Evolutionary conservation across 331 rosid species (phyloP).

Genomic region (Quercus tomentella): DNA sequence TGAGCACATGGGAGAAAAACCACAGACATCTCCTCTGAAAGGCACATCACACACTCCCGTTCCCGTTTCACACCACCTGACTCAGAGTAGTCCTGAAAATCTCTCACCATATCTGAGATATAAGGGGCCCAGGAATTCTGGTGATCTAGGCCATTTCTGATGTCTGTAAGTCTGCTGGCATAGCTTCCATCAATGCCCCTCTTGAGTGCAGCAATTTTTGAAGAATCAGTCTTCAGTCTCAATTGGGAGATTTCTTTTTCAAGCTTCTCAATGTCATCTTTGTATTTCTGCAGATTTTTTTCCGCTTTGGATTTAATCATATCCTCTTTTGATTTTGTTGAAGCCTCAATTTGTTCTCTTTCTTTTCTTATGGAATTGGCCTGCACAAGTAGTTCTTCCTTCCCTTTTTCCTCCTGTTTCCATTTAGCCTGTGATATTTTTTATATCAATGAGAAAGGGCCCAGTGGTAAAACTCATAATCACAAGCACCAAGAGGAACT

Average conservation of each 20-base stretch:
- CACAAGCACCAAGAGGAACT: constrained; percentile 25
- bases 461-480: constrained; percentile 32
- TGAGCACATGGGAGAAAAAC: constrained; percentile 94
- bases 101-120: constrained; percentile 40
- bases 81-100: constrained; percentile 35
- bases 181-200: constrained; percentile 80
- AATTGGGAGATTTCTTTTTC: constrained; percentile 74
- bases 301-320: constrained; percentile 61
- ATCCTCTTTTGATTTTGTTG: constrained; percentile 64
- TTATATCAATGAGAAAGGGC: constrained; percentile 51
- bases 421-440: constrained; percentile 76
- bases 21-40: constrained; percentile 91
- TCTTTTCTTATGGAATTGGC: constrained; percentile 59
- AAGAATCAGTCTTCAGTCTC: constrained; percentile 74
- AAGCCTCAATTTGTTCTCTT: constrained; percentile 70
- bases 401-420: constrained; percentile 58
- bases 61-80: constrained; percentile 73
- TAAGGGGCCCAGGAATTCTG: constrained; percentile 30
- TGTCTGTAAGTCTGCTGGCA: constrained; percentile 36
- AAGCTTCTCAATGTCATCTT: constrained; percentile 68
- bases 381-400: constrained; percentile 53
- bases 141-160: constrained; percentile 24
- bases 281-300: constrained; percentile 50
- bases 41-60: constrained; percentile 95
- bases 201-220: constrained; percentile 82